Percentiles rank a stretch among this genome's conserved stretches.
Conservation (phyloP, 2,329 filamentous ascomycete species). For the Aspergillus oerlinghausenensis region DNA sequence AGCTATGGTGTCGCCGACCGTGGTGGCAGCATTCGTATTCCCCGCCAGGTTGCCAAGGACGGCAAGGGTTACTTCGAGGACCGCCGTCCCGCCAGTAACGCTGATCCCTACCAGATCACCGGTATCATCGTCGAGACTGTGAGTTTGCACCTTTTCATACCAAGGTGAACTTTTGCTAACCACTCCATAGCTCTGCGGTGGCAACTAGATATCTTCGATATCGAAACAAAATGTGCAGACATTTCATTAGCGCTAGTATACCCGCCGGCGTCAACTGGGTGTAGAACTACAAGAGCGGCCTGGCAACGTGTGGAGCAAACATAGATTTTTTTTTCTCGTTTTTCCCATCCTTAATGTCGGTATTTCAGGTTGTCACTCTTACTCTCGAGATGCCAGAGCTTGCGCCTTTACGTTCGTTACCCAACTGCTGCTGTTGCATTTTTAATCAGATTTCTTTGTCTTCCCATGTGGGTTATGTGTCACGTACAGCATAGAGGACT, state of each 20-base stretch:
- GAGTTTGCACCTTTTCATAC: constrained; percentile 13
- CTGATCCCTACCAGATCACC: constrained; percentile 79
- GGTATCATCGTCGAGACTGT: constrained; percentile 74
- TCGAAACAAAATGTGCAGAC: constrained; percentile 18
- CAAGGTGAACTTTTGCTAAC: constrained; percentile 4
- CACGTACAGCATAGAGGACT: constrained; percentile 25
- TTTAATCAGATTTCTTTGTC: constrained; percentile 15
- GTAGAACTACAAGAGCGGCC: constrained; percentile 32
- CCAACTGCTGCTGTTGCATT: constrained; percentile 22
- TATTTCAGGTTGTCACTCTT: constrained; percentile 12
- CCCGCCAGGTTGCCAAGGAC: constrained; percentile 75
- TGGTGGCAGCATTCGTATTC: constrained; percentile 89
- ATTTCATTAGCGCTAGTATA: constrained; percentile 38
- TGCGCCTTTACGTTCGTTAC: constrained; percentile 20
- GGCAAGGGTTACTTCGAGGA: constrained; percentile 95
- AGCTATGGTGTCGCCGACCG: constrained; percentile 93
- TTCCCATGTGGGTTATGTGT: constrained; percentile 24
- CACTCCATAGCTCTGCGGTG: constrained; percentile 34
- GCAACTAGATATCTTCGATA: constrained; percentile 28
- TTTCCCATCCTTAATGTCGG: constrained; percentile 4
- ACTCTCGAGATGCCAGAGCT: constrained; percentile 17
- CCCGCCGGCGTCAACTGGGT: constrained; percentile 37
- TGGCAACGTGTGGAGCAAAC: constrained; percentile 29
- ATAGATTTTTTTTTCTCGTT: constrained; percentile 24
- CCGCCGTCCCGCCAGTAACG: constrained; percentile 76